These are phyloP conservation scores for Apiospora hydei DNA, from an alignment of 2,329 filamentous ascomycete species.

Conservation along the genomic window DNA sequence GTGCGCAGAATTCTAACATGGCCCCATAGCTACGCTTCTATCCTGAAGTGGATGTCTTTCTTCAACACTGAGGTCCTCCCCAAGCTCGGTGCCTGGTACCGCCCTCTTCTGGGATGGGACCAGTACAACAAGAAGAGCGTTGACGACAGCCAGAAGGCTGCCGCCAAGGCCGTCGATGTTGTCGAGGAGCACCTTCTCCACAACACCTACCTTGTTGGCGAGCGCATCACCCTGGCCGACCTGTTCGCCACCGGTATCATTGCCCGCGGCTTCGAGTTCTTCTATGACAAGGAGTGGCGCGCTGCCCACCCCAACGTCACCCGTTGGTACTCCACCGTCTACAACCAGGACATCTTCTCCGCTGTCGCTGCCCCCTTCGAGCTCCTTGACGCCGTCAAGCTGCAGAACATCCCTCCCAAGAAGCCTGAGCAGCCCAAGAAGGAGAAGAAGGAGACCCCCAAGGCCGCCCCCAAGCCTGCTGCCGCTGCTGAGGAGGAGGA, in stretches of 20 bases:
- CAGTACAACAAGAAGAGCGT: constrained; percentile 98
- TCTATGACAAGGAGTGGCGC: constrained; percentile 93
- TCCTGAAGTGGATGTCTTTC: constrained; percentile 98
- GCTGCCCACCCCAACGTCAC: constrained; percentile 81
- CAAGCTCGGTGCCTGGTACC: constrained; percentile 80
- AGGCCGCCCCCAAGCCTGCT: constrained; percentile 54
- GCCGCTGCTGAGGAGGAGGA: constrained; percentile 62
- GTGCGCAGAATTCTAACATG: constrained; percentile 34
- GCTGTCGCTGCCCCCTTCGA: constrained; percentile 77
- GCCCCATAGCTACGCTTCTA: constrained; percentile 78
- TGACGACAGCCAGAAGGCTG: constrained; percentile 77
- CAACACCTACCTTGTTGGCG: constrained; percentile 97
- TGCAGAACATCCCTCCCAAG: constrained; percentile 73
- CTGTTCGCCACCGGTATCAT: constrained; percentile 83
- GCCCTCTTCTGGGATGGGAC: constrained; percentile 80
- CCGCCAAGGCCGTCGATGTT: constrained; percentile 72
- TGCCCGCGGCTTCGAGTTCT: constrained; percentile 87
- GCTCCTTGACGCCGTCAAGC: constrained; percentile 84
- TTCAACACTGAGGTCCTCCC: constrained; percentile 88
- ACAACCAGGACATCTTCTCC: constrained; percentile 91
- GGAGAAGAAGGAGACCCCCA: constrained; percentile 60
- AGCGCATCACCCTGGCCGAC: constrained; percentile 97
- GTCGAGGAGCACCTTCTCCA: constrained; percentile 87
- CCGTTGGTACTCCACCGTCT: constrained; percentile 94
- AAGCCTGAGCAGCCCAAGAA: constrained; percentile 78